Evolutionary conservation across 176 grass and related monocot species (phyloP), one percentile per base, ranked within the genome.

Genomic region (Carex kokanica): DNA sequence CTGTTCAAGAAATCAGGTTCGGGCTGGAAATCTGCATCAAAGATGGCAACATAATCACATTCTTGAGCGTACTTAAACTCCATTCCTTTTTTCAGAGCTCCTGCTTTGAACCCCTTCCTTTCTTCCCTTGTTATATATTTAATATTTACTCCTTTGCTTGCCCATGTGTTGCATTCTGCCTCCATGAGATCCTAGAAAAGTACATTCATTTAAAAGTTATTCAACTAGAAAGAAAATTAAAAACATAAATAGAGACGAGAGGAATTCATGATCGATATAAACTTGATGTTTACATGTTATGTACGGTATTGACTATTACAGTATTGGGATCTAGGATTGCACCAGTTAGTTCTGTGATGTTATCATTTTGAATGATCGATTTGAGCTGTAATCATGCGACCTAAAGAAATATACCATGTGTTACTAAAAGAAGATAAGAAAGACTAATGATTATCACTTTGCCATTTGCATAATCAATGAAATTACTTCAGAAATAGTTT

Each of bases 41-140:
- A 89, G 25, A 89, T 89, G n/a, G 83, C 87, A 2, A 89, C 87
- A 51, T 74, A 89, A 60, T 89, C 87, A 49, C 87, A 89, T 21
- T 89, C 68, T 55, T 78, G 68, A 10, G 79, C 83, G 17, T 89
- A 86, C 24, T 80, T 47, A 8, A 74, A 16, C 47, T 86, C 83
- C 87, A 89, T 86, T 16, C 78, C 87, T 82, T 85, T 85, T 36
- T 86, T 89, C 25, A 89, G 27, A 58, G 83, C 87, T 34, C 87
- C 83, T 41, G 87, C 87, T 83, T 89, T 89, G 58, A 85, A 89
- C 31, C 87, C 87, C 51, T 86, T 89, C 52, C 87, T 81, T 64
- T 78, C 74, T 62, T 61, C 57, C 40, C 87, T 86, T 58, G n/a
- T 20, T 5, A 40, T 64, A 64, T 89, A 89, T 14, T 89, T 59